Conservation (phyloP, 2,329 filamentous ascomycete genomes). For the Trichoderma breve region DNA sequence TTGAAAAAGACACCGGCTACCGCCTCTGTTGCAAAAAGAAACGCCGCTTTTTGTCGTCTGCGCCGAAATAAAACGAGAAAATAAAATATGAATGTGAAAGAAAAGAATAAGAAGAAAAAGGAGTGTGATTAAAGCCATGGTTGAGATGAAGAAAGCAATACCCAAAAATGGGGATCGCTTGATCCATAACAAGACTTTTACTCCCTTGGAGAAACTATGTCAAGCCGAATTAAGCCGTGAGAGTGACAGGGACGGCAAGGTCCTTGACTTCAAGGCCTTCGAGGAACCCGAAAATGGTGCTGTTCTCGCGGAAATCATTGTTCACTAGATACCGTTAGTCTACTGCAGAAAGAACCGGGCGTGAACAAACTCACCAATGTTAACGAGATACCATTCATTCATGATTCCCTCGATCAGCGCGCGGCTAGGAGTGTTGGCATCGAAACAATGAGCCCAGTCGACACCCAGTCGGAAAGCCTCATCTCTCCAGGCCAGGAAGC, state of each 20-base stretch:
- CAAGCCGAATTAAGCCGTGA: not conserved
- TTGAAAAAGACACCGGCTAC: constrained; percentile 40
- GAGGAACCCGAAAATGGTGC: constrained; percentile 82
- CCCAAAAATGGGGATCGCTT: not conserved
- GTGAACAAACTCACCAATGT: constrained; percentile 65
- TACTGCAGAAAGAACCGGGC: not conserved
- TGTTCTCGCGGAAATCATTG: constrained; percentile 90
- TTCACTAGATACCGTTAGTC: constrained; percentile 61
- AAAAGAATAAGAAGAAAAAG: constrained; percentile 18
- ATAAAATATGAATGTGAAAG: not conserved
- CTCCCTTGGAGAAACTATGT: not conserved
- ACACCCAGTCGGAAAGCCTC: constrained; percentile 90
- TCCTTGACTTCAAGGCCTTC: constrained; percentile 69
- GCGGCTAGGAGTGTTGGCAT: constrained; percentile 71
- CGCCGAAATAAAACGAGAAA: not conserved
- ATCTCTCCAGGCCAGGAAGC: constrained; percentile 97
- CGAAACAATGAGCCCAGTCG: constrained; percentile 92
- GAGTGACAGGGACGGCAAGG: constrained; percentile 35
- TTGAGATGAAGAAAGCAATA: not conserved
- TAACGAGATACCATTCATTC: constrained; percentile 89
- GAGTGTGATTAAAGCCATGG: not conserved
- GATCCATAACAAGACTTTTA: not conserved
- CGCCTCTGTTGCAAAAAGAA: constrained; percentile 22
- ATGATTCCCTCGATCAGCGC: constrained; percentile 79
- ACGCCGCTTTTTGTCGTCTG: constrained; percentile 10